Base-by-base conservation (phyloP, 441 rosid genomes). In the Adansonia rubrostipa region DNA sequence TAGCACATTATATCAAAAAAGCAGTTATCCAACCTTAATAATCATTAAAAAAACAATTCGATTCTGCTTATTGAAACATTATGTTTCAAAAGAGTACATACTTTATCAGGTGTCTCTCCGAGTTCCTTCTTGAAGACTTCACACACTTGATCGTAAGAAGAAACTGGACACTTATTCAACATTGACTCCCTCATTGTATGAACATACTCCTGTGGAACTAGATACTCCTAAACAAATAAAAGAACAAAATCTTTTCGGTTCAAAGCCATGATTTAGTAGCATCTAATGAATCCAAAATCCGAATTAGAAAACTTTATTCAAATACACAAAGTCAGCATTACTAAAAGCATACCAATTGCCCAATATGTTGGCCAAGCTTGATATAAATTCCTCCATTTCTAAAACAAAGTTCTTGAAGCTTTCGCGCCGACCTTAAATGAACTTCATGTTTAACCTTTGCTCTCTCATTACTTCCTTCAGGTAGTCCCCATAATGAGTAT, bases 351-450 rank as follows among this genome's bases (percentile, higher is more conserved):
- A 96, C 98, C 89, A 92, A 81, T 85, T 96, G 96, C 24, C 97
- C 98, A 15, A 94, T 83, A 82, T 93, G 96, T 85, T 96, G 98
- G 28, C 99, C 98, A 17, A 94, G 96, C 88, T 96, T 94, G 79
- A 94, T 93, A 84, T 94, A 93, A 68, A 96, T 88, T 72, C 98
- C 99, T 80, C 98, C 98, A 83, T 96, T 94, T 81, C 73, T 90
- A 81, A 94, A 96, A 86, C 97, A 96, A 6, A 94, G 87, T 64
- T 94, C 97, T 83, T 92, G 97, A 81, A 94, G 98, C 91, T 94
- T 94, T 3, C 56, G 86, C 0, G 99, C 98, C 8, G 98, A 96
- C 83, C 98, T 88, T 70, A 89, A 83, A 81, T 96, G 98, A 83
- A 94, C 98, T 85, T 92, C 97, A 74, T 93, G 96, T 80, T 92